Conservation (phyloP, 2,329 filamentous ascomycete genomes). For the Ophiostoma sp. region DNA sequence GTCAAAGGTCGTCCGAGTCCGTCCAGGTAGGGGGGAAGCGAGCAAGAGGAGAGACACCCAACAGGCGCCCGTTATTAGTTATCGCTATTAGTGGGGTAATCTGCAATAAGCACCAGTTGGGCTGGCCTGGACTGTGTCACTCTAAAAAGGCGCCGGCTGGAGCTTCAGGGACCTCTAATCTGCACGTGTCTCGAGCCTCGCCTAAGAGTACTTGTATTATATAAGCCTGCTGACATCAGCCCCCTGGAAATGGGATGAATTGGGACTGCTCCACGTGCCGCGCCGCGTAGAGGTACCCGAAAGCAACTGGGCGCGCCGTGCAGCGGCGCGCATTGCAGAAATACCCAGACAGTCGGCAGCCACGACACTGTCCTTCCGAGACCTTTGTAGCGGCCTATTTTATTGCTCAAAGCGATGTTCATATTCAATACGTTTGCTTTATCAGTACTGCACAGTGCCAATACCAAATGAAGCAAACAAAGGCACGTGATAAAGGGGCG, state of each 20-base stretch:
- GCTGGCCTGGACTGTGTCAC: conserved; percentile 8
- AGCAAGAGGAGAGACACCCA: neutral
- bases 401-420: neutral
- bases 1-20: neutral
- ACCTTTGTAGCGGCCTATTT: neutral
- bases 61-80: conserved; percentile 10
- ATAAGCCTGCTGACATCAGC: conserved; percentile 3
- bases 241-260: neutral
- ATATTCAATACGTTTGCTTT: neutral
- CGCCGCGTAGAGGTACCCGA: neutral
- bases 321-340: neutral
- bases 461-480: neutral
- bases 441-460: neutral
- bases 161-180: neutral
- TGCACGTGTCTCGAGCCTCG: neutral
- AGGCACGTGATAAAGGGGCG: neutral
- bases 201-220: neutral
- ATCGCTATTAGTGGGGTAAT: conserved; percentile 11
- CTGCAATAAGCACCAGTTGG: conserved; percentile 1
- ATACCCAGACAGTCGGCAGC: neutral
- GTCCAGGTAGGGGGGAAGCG: conserved; percentile 5
- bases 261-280: neutral
- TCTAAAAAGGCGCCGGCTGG: conserved; percentile 12
- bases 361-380: neutral
- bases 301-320: neutral